Evolutionary conservation across 2,329 filamentous ascomycete genomes (phyloP).

Genomic region (Penicillium sp.): DNA sequence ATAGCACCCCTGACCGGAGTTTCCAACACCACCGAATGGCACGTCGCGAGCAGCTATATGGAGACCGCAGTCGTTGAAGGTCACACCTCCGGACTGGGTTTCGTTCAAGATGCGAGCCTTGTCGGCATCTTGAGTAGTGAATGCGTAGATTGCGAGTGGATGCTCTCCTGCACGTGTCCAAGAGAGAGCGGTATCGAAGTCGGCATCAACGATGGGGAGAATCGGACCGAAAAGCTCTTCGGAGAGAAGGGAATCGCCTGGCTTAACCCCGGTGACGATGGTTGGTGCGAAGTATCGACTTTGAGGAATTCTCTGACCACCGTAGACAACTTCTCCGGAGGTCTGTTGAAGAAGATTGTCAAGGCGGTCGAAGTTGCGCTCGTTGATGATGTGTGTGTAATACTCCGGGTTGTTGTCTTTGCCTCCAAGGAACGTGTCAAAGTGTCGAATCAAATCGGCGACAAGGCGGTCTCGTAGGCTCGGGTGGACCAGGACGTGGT

Average conservation of each 20-base stretch:
- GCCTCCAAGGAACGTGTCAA: slow-evolving; percentile 31
- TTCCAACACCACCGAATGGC: slow-evolving; percentile 53
- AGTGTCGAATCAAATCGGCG: slow-evolving; percentile 32
- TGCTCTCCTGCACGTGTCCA: slow-evolving; percentile 22
- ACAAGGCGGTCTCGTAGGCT: slow-evolving; percentile 40
- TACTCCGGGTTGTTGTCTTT: slow-evolving; percentile 17
- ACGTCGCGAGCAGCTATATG: slow-evolving; percentile 44
- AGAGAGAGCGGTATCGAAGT: slow-evolving; percentile 27
- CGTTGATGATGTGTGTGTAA: slow-evolving; percentile 43
- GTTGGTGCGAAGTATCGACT: slow-evolving; percentile 39
- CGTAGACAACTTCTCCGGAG: slow-evolving; percentile 38
- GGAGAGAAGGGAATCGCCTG: slow-evolving; percentile 40
- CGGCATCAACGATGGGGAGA: slow-evolving; percentile 39
- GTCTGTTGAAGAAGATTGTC: slow-evolving; percentile 36
- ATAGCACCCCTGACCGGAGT: slow-evolving; percentile 50
- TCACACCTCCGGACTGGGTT: slow-evolving; percentile 51
- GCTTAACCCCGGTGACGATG: slow-evolving; percentile 38
- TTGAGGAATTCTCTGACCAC: slow-evolving; percentile 30
- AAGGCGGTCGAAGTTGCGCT: slow-evolving; percentile 44
- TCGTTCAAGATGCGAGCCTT: slow-evolving; percentile 30
- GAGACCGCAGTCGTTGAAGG: slow-evolving; percentile 50
- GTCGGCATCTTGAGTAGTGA: slow-evolving; percentile 37
- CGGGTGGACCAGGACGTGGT: slow-evolving; percentile 48
- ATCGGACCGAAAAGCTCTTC: slow-evolving; percentile 50
- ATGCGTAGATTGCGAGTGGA: slow-evolving; percentile 45